Percentiles rank a stretch among this genome's conserved stretches.
phyloP scores from a whole-genome alignment of 2,329 filamentous ascomycete species.

The Chrysoporthe cubensis region DNA sequence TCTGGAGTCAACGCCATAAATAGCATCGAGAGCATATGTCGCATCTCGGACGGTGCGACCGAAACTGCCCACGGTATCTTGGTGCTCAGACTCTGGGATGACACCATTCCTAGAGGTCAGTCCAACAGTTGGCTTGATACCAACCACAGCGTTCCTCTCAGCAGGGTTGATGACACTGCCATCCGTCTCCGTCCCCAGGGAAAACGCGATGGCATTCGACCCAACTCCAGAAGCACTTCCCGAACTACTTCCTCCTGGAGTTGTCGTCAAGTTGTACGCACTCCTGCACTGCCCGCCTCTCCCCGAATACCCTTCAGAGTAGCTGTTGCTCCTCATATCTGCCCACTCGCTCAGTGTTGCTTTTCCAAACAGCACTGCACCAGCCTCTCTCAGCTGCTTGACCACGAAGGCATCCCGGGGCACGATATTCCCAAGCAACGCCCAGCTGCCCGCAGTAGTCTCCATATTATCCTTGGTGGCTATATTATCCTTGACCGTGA shows the following conservation, averaged over 20 bases:
- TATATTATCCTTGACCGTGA: slow-evolving; percentile 76
- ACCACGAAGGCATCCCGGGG: slow-evolving; percentile 72
- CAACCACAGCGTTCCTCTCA: slow-evolving; percentile 60
- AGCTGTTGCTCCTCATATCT: slow-evolving; percentile 68
- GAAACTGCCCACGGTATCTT: slow-evolving; percentile 72
- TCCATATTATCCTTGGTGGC: slow-evolving; percentile 71
- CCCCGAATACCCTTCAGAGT: slow-evolving; percentile 66
- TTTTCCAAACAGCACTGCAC: slow-evolving; percentile 73
- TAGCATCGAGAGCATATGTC: slow-evolving; percentile 66
- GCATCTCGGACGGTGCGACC: slow-evolving; percentile 72
- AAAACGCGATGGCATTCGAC: slow-evolving; percentile 58
- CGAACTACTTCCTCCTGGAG: slow-evolving; percentile 70
- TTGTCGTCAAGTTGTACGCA: slow-evolving; percentile 70
- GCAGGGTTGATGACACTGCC: slow-evolving; percentile 67
- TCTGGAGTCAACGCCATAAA: slow-evolving; percentile 64
- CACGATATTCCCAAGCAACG: slow-evolving; percentile 66
- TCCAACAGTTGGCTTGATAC: slow-evolving; percentile 67
- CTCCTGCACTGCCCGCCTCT: slow-evolving; percentile 67
- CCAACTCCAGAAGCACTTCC: slow-evolving; percentile 68
- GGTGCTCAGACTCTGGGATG: slow-evolving; percentile 68
- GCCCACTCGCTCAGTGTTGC: slow-evolving; percentile 76
- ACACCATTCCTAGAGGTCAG: slow-evolving; percentile 66
- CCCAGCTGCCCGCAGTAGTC: slow-evolving; percentile 73
- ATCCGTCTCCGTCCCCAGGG: slow-evolving; percentile 76
- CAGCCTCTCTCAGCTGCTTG: slow-evolving; percentile 62